These are phyloP conservation scores for Phaseolus coccineus DNA, from an alignment of 331 rosid genomes.

Conservation along the genomic window DNA sequence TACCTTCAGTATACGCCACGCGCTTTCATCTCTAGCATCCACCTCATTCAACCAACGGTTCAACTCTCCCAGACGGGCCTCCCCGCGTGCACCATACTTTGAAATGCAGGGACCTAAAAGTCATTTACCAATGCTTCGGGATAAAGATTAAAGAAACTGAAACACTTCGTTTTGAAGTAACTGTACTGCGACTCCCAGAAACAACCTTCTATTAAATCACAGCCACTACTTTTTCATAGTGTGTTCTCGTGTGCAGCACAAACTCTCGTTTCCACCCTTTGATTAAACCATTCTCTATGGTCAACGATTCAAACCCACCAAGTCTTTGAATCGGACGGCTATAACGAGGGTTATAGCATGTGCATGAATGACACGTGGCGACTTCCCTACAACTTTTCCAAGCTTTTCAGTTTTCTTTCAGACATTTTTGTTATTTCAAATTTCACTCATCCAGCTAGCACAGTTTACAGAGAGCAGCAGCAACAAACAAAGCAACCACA, in stretches of 20 bases:
- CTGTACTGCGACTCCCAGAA: slow-evolving; percentile 61
- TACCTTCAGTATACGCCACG: slow-evolving; percentile 31
- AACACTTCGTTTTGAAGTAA: slow-evolving; percentile 80
- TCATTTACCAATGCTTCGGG: slow-evolving; percentile 59
- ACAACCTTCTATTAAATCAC: slow-evolving; percentile 42
- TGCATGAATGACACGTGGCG: neutral
- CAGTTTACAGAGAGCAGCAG: slow-evolving; percentile 44
- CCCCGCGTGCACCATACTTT: neutral
- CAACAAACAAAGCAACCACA: slow-evolving; percentile 51
- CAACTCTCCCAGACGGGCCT: neutral
- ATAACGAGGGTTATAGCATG: neutral
- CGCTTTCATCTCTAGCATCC: neutral
- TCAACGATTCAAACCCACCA: neutral
- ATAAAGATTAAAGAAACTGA: slow-evolving; percentile 68
- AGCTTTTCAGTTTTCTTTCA: slow-evolving; percentile 33
- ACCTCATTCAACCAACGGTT: slow-evolving; percentile 5
- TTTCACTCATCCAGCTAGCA: slow-evolving; percentile 45
- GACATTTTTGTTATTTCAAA: slow-evolving; percentile 6
- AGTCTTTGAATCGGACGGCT: slow-evolving; percentile 7
- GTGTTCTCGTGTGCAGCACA: neutral
- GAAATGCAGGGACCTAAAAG: slow-evolving; percentile 34
- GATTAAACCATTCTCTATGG: slow-evolving; percentile 6
- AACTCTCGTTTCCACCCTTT: neutral
- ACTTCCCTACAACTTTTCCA: slow-evolving; percentile 37
- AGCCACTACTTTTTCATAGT: neutral